Base-by-base conservation (phyloP, 139 green algal genomes). In the Chlorella sorokiniana region DNA sequence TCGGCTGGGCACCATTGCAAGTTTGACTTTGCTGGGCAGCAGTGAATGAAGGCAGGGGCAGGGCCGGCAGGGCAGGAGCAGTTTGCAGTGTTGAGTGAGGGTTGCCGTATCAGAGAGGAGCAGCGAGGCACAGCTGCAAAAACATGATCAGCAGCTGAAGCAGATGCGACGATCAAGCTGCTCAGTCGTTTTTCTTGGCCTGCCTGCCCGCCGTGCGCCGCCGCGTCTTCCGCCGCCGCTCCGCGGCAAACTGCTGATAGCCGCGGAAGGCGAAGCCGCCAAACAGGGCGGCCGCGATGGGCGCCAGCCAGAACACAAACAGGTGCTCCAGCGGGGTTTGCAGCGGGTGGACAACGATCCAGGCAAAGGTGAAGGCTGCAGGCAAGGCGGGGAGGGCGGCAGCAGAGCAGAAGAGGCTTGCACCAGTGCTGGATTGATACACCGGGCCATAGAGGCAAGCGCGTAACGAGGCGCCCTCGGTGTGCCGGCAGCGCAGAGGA, bases 231-330 rank as follows among this genome's bases (percentile, higher is more conserved):
- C 27, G 16, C 37, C 64, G 31, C 25, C 70, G 45, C 14, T 63
- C 70, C 5, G 44, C 37, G 2, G 7, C 8, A 29, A 64, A 72
- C n/a, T 72, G 59, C 61, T 72, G 59, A 20, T 38, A 76, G 37
- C 78, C 78, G 27, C 45, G 78, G 51, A 75, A 83, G 65, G 44
- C 52, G 35, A 52, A 77, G 48, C 78, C 78, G 64, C 78, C 78
- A 44, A 83, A 76, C 11, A 77, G 8, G 37, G 48, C 78, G 0
- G 78, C 37, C 23, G 51, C 48, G n/a, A 83, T 35, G 0, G 78
- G 78, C 4, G 78, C 78, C 14, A 38, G 23, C 78, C 78, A 83
- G 48, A 44, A 83, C 44, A 83, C 78, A n/a, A 77, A 16, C 1
- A 76, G 35, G 40, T 76, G 65, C 67, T 83, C 78, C 6, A 7